These are phyloP conservation scores for Edaphochlamys debaryana DNA, from an alignment of 139 green algal species.

Conservation along the genomic window DNA sequence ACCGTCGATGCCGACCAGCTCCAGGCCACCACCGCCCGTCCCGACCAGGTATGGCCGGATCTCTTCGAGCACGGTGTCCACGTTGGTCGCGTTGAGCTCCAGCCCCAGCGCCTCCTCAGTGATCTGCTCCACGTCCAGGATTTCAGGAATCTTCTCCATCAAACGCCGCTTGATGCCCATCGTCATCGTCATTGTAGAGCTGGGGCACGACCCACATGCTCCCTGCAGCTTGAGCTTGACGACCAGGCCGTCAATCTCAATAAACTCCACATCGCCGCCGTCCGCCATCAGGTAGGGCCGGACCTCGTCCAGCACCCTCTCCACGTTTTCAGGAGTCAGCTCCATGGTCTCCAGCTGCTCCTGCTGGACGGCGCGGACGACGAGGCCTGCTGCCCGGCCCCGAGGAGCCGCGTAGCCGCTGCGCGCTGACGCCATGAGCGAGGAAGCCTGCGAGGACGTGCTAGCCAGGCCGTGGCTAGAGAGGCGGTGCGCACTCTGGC, in stretches of 20 bases:
- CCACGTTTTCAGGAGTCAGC: constrained; percentile 98
- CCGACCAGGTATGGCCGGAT: constrained; percentile 93
- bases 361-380: not conserved
- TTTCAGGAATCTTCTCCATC: constrained; percentile 98
- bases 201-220: constrained; percentile 96
- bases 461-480: too few species aligned
- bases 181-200: constrained; percentile 94
- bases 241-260: constrained; percentile 96
- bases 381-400: not conserved
- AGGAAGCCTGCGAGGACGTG: too few species aligned
- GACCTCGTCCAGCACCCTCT: constrained; percentile 97
- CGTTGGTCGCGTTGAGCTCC: constrained; percentile 88
- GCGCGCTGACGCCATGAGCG: too few species aligned
- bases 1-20: constrained; percentile 91
- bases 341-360: constrained; percentile 76
- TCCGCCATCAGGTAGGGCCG: constrained; percentile 98
- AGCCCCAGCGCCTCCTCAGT: constrained; percentile 88
- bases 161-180: constrained; percentile 98
- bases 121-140: constrained; percentile 97
- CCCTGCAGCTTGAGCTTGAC: constrained; percentile 92
- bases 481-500: too few species aligned
- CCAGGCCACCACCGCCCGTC: constrained; percentile 93
- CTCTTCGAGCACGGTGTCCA: constrained; percentile 83
- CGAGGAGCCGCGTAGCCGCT: too few species aligned
- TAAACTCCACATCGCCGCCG: constrained; percentile 97